These are phyloP conservation scores for Malassezia brasiliensis DNA, from an alignment of 1,284 basidiomycete species.

Conservation along the genomic window DNA sequence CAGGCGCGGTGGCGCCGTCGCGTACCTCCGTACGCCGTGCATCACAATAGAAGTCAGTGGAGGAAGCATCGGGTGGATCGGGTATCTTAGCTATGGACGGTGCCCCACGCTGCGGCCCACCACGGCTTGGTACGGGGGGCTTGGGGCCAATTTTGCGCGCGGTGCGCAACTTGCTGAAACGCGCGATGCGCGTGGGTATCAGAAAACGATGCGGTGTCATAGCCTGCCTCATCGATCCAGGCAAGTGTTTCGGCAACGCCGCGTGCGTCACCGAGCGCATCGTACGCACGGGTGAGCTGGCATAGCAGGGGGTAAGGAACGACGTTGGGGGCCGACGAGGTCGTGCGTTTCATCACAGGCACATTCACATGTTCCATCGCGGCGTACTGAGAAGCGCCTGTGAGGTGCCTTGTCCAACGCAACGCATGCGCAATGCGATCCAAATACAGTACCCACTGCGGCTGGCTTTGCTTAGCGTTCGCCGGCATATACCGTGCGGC, in stretches of 20 bases:
- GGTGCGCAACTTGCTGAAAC: not conserved
- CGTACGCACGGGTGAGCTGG: conserved; percentile 7
- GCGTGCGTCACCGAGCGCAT: not conserved
- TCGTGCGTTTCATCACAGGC: not conserved
- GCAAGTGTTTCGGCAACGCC: conserved; percentile 6
- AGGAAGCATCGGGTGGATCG: not conserved
- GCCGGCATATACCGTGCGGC: not conserved
- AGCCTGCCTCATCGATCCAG: conserved; percentile 1
- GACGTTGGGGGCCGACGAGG: not conserved
- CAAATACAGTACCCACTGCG: not conserved
- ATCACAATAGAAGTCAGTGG: not conserved
- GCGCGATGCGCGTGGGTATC: not conserved
- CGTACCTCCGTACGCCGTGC: not conserved
- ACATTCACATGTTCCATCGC: not conserved
- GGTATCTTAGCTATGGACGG: conserved; percentile 3
- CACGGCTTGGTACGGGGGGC: conserved; percentile 4
- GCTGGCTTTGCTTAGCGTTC: not conserved
- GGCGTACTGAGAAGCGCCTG: not conserved
- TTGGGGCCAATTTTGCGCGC: not conserved
- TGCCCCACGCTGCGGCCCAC: not conserved
- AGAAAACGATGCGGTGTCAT: not conserved
- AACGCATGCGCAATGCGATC: conserved; percentile 1
- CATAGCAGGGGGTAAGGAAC: not conserved
- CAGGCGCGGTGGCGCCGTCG: conserved; percentile 5
- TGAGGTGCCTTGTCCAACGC: not conserved